Conservation (phyloP, 2,329 filamentous ascomycete species). For the Apiospora koreana region DNA sequence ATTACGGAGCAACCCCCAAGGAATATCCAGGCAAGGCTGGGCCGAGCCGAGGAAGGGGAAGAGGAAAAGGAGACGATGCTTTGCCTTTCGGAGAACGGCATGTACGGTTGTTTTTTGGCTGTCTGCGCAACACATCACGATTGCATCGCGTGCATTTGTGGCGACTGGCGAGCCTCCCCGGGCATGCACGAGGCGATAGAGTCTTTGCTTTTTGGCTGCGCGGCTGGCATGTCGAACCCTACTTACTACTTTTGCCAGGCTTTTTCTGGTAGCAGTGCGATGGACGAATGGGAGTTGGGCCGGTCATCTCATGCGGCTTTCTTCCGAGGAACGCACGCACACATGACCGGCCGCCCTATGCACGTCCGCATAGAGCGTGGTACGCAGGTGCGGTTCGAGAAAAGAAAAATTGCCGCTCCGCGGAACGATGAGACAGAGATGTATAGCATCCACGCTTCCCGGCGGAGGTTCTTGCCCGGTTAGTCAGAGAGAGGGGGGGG, state of each 20-base stretch:
- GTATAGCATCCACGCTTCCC: neutral
- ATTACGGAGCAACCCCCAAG: neutral
- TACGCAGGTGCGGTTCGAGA: neutral
- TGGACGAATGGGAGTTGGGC: neutral
- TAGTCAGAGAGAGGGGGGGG: neutral
- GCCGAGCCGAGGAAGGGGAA: neutral
- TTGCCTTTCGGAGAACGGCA: neutral
- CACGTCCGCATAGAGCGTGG: neutral
- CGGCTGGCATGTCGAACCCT: neutral
- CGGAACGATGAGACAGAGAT: neutral
- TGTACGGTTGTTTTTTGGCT: neutral
- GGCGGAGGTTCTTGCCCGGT: neutral
- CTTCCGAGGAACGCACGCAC: neutral
- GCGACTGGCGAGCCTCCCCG: neutral
- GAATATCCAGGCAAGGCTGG: neutral
- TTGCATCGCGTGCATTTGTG: slow-evolving; percentile 2
- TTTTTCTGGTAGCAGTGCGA: neutral
- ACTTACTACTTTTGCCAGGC: neutral
- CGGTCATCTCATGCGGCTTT: neutral
- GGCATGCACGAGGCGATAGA: neutral
- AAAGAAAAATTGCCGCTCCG: neutral
- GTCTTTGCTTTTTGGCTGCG: neutral
- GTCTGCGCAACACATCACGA: slow-evolving; percentile 6
- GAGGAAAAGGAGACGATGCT: neutral
- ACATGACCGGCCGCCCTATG: neutral